These are phyloP conservation scores for Solidago caesia DNA, from an alignment of 129 eudicot species.

Conservation along the genomic window DNA sequence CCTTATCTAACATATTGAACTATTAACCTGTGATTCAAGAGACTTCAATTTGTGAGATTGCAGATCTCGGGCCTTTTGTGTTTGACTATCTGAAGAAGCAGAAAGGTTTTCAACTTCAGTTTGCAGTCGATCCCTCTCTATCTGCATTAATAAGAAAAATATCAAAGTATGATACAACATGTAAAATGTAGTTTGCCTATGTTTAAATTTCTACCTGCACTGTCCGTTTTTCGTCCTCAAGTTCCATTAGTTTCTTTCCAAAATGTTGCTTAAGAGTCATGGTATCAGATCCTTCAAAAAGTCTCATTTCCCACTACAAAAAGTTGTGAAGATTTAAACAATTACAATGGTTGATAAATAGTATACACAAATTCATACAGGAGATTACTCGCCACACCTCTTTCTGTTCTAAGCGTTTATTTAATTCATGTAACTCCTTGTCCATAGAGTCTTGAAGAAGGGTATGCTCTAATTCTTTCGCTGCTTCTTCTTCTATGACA, in stretches of 20 bases:
- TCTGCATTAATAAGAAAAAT: conserved; percentile 43
- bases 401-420: conserved; percentile 79
- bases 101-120: conserved; percentile 90
- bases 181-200: conserved; percentile 9
- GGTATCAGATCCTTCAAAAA: conserved; percentile 76
- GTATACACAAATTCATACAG: not conserved
- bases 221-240: conserved; percentile 91
- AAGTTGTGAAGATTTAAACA: conserved; percentile 10
- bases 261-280: conserved; percentile 95
- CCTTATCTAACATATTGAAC: not conserved
- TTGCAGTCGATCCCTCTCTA: conserved; percentile 84
- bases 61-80: conserved; percentile 75
- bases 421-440: conserved; percentile 83
- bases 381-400: conserved; percentile 49
- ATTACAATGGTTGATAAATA: not conserved
- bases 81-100: conserved; percentile 79
- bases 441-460: conserved; percentile 89
- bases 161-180: not conserved
- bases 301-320: conserved; percentile 93
- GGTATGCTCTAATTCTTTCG: conserved; percentile 94
- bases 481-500: conserved; percentile 88
- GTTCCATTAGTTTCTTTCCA: conserved; percentile 91
- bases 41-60: conserved; percentile 85
- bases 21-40: conserved; percentile 85
- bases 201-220: conserved; percentile 65